phyloP scores from a whole-genome alignment of 1,139 yeast genomes.

The Yamadazyma taylorii region DNA sequence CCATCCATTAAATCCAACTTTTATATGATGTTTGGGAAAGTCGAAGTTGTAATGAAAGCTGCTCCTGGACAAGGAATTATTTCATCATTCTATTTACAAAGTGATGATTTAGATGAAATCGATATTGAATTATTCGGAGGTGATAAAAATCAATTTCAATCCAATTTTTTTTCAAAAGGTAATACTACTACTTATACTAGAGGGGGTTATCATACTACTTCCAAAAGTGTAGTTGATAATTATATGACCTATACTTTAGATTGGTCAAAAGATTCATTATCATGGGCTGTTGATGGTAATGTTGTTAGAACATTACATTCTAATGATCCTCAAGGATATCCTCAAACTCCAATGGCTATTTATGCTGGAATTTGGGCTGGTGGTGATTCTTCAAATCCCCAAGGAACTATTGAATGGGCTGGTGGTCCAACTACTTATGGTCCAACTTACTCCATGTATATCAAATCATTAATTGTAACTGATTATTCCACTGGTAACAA shows the following conservation, averaged over 20 bases:
- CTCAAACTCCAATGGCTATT: slow-evolving; percentile 76
- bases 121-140: slow-evolving; percentile 86
- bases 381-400: slow-evolving; percentile 64
- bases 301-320: slow-evolving; percentile 58
- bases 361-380: slow-evolving; percentile 80
- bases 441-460: slow-evolving; percentile 70
- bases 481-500: slow-evolving; percentile 81
- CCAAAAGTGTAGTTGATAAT: slow-evolving; percentile 49
- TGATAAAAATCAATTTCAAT: slow-evolving; percentile 68
- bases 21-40: slow-evolving; percentile 83
- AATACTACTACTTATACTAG: slow-evolving; percentile 73
- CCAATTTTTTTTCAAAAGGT: slow-evolving; percentile 83
- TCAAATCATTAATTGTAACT: slow-evolving; percentile 58
- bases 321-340: slow-evolving; percentile 60
- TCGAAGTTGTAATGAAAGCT: slow-evolving; percentile 70
- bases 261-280: slow-evolving; percentile 65
- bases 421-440: slow-evolving; percentile 73
- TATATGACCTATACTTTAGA: slow-evolving; percentile 80
- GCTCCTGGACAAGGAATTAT: slow-evolving; percentile 77
- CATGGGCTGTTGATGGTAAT: slow-evolving; percentile 64
- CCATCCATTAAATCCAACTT: slow-evolving; percentile 76
- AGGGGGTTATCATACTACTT: slow-evolving; percentile 62
- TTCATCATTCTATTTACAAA: slow-evolving; percentile 77
- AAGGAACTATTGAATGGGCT: slow-evolving; percentile 83
- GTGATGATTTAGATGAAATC: slow-evolving; percentile 84